phyloP scores from a whole-genome alignment of 176 grass and related monocot genomes.

The Phyllostachys edulis region DNA sequence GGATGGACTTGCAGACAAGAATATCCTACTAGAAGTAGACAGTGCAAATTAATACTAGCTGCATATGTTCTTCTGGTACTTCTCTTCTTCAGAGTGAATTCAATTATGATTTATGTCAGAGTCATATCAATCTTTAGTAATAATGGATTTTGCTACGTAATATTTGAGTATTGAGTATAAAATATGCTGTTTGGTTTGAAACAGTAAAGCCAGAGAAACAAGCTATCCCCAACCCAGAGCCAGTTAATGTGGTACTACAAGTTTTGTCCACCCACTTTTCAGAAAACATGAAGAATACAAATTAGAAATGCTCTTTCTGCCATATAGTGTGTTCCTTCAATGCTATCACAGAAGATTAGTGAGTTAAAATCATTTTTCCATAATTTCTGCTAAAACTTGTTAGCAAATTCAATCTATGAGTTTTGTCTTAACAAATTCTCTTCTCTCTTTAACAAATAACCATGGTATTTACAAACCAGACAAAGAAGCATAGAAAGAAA shows the following conservation, averaged over 20 bases:
- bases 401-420: not conserved
- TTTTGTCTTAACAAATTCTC: not conserved
- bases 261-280: not conserved
- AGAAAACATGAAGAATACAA: not conserved
- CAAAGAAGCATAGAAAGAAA: constrained; percentile 5
- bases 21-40: not conserved
- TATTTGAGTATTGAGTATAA: not conserved
- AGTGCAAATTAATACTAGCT: not conserved
- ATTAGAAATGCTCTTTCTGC: not conserved
- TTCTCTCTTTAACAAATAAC: constrained; percentile 15
- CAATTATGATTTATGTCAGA: not conserved
- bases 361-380: not conserved
- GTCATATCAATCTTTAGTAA: not conserved
- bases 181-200: not conserved
- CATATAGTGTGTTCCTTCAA: not conserved
- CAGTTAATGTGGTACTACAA: not conserved
- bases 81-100: not conserved
- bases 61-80: not conserved
- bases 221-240: not conserved
- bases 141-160: not conserved
- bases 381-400: not conserved
- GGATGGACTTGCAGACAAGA: not conserved
- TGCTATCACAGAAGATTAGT: not conserved
- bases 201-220: not conserved
- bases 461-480: constrained; percentile 16